Evolutionary conservation across 257 asterid genomes (phyloP).

Genomic region (Euphrasia confusa): DNA sequence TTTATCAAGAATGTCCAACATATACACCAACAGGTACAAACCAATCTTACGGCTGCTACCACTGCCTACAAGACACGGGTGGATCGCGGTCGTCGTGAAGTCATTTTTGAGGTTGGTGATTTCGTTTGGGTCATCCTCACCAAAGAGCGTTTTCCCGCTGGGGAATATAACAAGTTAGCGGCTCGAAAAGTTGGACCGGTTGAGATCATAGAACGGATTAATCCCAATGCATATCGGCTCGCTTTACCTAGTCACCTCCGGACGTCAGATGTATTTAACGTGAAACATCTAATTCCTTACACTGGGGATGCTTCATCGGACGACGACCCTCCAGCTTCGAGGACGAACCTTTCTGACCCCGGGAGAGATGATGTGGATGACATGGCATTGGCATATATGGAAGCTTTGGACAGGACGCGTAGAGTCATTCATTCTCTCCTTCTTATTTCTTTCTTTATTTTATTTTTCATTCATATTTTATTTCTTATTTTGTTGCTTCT

Average conservation of each 20-base stretch:
- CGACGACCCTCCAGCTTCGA: background rate
- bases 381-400: too few relatives aligned
- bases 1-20: too few relatives aligned
- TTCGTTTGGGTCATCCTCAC: background rate
- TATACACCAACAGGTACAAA: too few relatives aligned
- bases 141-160: background rate
- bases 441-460: too few relatives aligned
- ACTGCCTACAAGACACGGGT: background rate
- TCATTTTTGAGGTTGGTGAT: background rate
- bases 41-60: background rate
- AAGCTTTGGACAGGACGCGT: too few relatives aligned
- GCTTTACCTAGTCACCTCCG: background rate
- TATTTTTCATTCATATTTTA: too few relatives aligned
- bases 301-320: too few relatives aligned
- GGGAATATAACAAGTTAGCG: background rate
- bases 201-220: background rate
- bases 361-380: too few relatives aligned
- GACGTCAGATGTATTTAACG: background rate
- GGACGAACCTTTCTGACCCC: background rate
- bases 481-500: too few relatives aligned
- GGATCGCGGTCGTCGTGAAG: background rate
- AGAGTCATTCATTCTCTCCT: too few relatives aligned
- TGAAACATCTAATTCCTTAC: background rate
- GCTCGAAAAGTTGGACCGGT: background rate
- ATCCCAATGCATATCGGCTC: background rate